phyloP scores from a whole-genome alignment of 805 yeast genomes.

The Ogataea neopini region DNA sequence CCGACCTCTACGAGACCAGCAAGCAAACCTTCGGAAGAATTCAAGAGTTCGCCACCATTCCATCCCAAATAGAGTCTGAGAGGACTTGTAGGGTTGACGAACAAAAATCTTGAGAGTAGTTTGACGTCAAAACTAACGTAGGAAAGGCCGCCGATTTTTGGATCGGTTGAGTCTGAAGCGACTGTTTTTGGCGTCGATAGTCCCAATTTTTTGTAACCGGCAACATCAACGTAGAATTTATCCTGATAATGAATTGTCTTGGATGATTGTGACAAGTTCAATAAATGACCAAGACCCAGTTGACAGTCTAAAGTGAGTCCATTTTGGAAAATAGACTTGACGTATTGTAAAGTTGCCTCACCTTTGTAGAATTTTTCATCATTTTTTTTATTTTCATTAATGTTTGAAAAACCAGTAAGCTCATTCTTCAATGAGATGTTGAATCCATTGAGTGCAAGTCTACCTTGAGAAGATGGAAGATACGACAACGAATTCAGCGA shows the following conservation, averaged over 20 bases:
- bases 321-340: constrained; percentile 45
- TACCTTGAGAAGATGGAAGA: constrained; percentile 32
- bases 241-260: constrained; percentile 64
- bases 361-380: constrained; percentile 40
- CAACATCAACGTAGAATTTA: constrained; percentile 64
- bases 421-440: constrained; percentile 46
- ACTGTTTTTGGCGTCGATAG: constrained; percentile 4
- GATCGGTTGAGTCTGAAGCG: constrained; percentile 4
- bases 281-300: constrained; percentile 56
- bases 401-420: constrained; percentile 37
- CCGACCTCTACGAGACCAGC: constrained; percentile 18
- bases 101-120: constrained; percentile 61
- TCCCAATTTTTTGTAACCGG: constrained; percentile 28
- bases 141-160: constrained; percentile 31
- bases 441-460: constrained; percentile 50
- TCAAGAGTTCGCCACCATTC: constrained; percentile 62
- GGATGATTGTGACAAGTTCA: constrained; percentile 35
- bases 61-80: constrained; percentile 63
- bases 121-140: constrained; percentile 23
- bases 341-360: constrained; percentile 32
- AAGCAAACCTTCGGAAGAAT: constrained; percentile 20
- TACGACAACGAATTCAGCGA: constrained; percentile 45
- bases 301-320: constrained; percentile 51
- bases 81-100: constrained; percentile 46
- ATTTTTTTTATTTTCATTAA: constrained; percentile 15